phyloP scores from a whole-genome alignment of 225 moss, liverwort and hornwort genomes.

The Pleurozium schreberi region DNA sequence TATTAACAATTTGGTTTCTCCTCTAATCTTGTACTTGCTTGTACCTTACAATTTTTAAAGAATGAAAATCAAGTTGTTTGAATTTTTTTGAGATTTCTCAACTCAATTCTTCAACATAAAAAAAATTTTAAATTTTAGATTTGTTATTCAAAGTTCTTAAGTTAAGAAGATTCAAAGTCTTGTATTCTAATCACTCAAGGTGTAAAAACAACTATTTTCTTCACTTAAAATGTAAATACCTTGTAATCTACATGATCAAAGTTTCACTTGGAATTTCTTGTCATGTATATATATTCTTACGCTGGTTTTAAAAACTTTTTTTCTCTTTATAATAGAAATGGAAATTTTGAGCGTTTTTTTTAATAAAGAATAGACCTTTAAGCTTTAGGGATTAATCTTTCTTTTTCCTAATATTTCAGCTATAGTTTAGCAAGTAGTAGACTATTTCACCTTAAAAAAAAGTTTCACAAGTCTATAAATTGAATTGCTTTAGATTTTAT shows the following conservation, averaged over 20 bases:
- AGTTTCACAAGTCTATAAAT: not conserved
- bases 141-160: not conserved
- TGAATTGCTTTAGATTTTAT: not conserved
- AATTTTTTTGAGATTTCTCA: not conserved
- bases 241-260: not conserved
- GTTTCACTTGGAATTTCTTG: not conserved
- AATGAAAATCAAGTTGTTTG: no score
- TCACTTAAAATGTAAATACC: not conserved
- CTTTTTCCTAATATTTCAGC: no score
- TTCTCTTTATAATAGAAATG: not conserved
- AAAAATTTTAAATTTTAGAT: accelerated
- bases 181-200: not conserved
- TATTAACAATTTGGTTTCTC: not conserved
- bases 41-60: not conserved
- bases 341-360: not conserved
- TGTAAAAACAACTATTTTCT: not conserved
- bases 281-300: not conserved
- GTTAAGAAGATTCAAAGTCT: not conserved
- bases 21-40: not conserved
- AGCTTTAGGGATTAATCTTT: not conserved
- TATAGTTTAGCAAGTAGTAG: no score
- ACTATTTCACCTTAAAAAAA: not conserved
- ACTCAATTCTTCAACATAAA: not conserved
- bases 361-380: not conserved
- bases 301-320: not conserved